A percentile compares a stretch with the other conserved stretches of the same genome.
phyloP scores from a whole-genome alignment of 75 land plant species.

The Pseudotsuga menziesii region DNA sequence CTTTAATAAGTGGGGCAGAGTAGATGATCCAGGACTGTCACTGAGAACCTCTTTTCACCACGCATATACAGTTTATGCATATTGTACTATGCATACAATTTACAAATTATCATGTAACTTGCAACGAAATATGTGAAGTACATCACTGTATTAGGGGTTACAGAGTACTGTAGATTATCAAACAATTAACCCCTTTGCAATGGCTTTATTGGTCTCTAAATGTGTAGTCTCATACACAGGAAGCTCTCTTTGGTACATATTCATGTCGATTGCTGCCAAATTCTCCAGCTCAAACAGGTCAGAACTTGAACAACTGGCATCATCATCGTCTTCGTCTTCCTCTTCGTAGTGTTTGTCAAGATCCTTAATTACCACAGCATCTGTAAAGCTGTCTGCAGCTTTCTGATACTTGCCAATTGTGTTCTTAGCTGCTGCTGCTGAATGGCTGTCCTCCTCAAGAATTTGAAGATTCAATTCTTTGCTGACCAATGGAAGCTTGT shows the following conservation, averaged over 20 bases:
- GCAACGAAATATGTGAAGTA: too few species aligned
- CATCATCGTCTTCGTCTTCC: constrained; percentile 34
- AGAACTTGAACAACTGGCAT: constrained; percentile 54
- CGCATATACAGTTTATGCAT: too few species aligned
- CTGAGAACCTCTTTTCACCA: too few species aligned
- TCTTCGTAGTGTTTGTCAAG: constrained; percentile 4
- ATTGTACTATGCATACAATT: too few species aligned
- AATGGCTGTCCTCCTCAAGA: constrained; percentile 1
- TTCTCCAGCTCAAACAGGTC: constrained; percentile 74
- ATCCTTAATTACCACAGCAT: constrained; percentile 2
- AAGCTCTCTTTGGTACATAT: constrained; percentile 37
- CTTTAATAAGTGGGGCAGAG: too few species aligned
- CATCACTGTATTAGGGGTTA: too few species aligned
- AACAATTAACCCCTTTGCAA: constrained; percentile 29
- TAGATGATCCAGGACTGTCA: too few species aligned
- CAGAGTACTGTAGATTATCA: too few species aligned
- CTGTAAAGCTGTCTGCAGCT: neutral
- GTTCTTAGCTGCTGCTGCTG: neutral
- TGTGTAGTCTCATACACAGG: constrained; percentile 68
- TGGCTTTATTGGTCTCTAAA: constrained; percentile 37
- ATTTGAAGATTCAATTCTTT: neutral
- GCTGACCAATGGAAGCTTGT: too few species aligned
- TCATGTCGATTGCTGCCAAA: constrained; percentile 31
- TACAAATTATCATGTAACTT: too few species aligned
- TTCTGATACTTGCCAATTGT: constrained; percentile 7